These are phyloP conservation scores for Macadamia tetraphylla DNA, from an alignment of 164 flowering plant genomes.

Conservation along the genomic window DNA sequence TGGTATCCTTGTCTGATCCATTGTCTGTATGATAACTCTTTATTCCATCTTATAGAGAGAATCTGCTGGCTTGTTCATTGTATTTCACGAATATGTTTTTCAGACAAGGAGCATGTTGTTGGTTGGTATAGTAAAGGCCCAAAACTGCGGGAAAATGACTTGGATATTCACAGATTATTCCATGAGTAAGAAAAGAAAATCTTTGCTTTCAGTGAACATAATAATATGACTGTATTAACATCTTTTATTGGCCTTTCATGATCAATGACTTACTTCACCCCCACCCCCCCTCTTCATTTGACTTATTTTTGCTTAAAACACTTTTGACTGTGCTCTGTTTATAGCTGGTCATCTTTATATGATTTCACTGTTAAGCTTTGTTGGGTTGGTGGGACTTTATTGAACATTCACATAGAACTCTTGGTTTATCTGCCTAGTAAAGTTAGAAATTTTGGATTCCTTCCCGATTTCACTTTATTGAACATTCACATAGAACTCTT, in stretches of 20 bases:
- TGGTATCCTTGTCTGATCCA: slow-evolving; percentile 38
- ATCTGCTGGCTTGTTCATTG: neutral
- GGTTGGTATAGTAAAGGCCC: slow-evolving; percentile 99
- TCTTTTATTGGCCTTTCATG: neutral
- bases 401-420: too few species aligned
- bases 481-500: too few species aligned
- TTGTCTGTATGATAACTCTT: neutral
- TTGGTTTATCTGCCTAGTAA: too few species aligned
- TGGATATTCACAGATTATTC: slow-evolving; percentile 72
- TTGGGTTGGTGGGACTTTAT: too few species aligned
- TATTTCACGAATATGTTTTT: slow-evolving; percentile 11
- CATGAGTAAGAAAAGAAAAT: slow-evolving; percentile 52
- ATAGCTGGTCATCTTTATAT: too few species aligned
- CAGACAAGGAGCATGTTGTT: slow-evolving; percentile 98
- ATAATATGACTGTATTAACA: neutral
- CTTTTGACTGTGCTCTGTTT: too few species aligned
- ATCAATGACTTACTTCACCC: too few species aligned
- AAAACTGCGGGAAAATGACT: slow-evolving; percentile 86
- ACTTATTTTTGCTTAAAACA: too few species aligned
- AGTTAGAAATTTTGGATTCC: too few species aligned
- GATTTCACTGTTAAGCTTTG: too few species aligned
- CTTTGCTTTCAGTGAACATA: neutral
- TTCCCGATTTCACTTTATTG: too few species aligned
- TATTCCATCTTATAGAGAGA: neutral
- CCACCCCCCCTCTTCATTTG: too few species aligned